Base-by-base conservation (phyloP, 139 green algal species). In the Picocystis salinarum region DNA sequence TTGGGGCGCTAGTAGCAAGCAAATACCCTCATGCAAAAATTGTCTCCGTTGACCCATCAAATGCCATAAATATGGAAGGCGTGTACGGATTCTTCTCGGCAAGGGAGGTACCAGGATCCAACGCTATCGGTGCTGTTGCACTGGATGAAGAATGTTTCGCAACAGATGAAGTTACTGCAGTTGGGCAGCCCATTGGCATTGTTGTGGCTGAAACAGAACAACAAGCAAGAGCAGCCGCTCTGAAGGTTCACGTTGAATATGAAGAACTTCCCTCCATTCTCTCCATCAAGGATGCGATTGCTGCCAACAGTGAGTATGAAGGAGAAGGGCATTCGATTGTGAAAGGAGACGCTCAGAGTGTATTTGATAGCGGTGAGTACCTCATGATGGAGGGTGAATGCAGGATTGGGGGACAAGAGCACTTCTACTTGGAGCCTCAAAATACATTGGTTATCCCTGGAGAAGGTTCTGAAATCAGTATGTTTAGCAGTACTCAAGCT, bases 401-500 rank as follows among this genome's bases (percentile, higher is more conserved):
- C 9, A 34, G 58, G 34, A 65, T 92, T 33, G 82, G 86, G 13
- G 85, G 78, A 23, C 71, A 80, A 70, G 82, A 95, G 69, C 86
- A 96, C 72, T 96, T 96, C 30, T 96, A 96, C 67, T 59, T 96
- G 53, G 86, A 96, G 61, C 76, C 87, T 13, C 71, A 91, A 20
- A 53, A 45, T 27, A 71, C 46, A 52, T 31, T 83, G 3, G 76
- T 91, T n/a, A 60, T 88, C 7, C 78, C 79, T 0, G 50, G 48
- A 18, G 87, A 96, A 46, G 67, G 71, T 33, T 72, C 79, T 41
- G 86, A 96, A 61, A 69, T 84, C 17, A 34, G 67, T 0, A 61
- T 73, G 28, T 63, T 69, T 40, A 69, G 69, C 31, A 85, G 70
- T 34, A 91, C 83, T 0, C 50, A 58, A 25, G 76, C 73, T 11